Evolutionary conservation across 768 basidiomycete genomes (phyloP).

Genomic region (Leccinum sublutescens): DNA sequence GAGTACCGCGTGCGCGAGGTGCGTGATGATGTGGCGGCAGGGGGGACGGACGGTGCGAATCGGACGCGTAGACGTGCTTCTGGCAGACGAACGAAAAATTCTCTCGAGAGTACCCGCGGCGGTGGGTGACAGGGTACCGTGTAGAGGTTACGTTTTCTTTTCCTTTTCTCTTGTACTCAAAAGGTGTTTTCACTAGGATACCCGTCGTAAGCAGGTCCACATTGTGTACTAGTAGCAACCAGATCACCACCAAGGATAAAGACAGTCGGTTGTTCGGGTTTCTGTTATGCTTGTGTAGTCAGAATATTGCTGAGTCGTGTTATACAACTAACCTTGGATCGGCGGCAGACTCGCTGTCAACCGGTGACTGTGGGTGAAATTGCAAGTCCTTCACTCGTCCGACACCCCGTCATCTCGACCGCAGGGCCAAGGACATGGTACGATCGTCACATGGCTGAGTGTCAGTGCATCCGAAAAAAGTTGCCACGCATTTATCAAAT

Average conservation of each 20-base stretch:
- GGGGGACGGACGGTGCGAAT: background rate
- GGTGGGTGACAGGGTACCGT: background rate
- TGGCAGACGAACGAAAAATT: slow-evolving; percentile 18
- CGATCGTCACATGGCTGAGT: too few relatives aligned
- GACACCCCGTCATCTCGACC: too few relatives aligned
- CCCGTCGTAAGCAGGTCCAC: background rate
- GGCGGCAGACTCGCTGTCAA: too few relatives aligned
- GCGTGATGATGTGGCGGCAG: background rate
- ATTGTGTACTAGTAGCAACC: background rate
- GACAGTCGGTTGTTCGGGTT: too few relatives aligned
- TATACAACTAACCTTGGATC: too few relatives aligned
- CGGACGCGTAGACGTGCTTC: background rate
- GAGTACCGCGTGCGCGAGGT: slow-evolving; percentile 15
- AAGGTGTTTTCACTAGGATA: background rate
- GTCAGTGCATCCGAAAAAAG: too few relatives aligned
- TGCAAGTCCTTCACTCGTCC: too few relatives aligned
- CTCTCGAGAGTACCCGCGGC: slow-evolving; percentile 4
- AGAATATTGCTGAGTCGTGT: background rate
- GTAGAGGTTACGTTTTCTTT: background rate
- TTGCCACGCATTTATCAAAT: background rate
- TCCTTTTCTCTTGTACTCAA: background rate
- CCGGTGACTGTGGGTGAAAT: too few relatives aligned
- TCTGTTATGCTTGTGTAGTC: too few relatives aligned
- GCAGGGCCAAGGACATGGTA: too few relatives aligned
- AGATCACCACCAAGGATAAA: background rate